Evolutionary conservation across 257 asterid genomes (phyloP).

Genomic region (Handroanthus guayacan): DNA sequence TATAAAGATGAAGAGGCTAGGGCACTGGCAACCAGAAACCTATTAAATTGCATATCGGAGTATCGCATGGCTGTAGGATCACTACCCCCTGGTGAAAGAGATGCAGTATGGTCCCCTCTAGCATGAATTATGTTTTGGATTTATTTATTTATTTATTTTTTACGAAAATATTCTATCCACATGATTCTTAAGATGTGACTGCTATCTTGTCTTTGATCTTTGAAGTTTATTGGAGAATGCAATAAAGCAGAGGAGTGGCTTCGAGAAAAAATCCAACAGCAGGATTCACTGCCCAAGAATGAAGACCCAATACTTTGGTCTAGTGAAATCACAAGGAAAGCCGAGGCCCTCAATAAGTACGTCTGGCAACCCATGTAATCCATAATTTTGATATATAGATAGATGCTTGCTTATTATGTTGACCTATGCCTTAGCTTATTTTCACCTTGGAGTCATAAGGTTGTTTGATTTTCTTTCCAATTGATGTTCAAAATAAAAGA

Average conservation of each 20-base stretch:
- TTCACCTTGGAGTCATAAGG: not conserved
- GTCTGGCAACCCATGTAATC: constrained; percentile 41
- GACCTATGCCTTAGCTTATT: too few species aligned
- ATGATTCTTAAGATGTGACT: constrained; percentile 12
- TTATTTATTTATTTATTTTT: not conserved
- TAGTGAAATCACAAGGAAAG: constrained; percentile 65
- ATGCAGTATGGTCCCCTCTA: constrained; percentile 58
- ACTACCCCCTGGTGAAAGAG: constrained; percentile 71
- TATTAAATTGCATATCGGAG: constrained; percentile 66
- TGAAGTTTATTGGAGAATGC: constrained; percentile 82
- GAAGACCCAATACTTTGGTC: constrained; percentile 87
- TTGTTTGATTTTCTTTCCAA: not conserved
- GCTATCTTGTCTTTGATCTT: constrained; percentile 33
- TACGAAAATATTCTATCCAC: constrained; percentile 3
- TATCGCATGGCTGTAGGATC: constrained; percentile 65
- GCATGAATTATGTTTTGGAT: constrained; percentile 17
- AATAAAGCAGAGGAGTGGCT: constrained; percentile 86
- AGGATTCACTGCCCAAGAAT: constrained; percentile 77
- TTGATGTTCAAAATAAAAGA: constrained; percentile 3
- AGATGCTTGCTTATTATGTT: not conserved
- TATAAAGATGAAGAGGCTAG: constrained; percentile 84
- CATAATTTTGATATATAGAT: constrained; percentile 7
- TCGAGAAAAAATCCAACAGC: constrained; percentile 72
- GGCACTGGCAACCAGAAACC: constrained; percentile 65
- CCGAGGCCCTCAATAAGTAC: constrained; percentile 77